A percentile compares a stretch with the other conserved stretches of the same genome.
phyloP scores from a whole-genome alignment of 2,329 filamentous ascomycete species.

The Penicillium sp. region DNA sequence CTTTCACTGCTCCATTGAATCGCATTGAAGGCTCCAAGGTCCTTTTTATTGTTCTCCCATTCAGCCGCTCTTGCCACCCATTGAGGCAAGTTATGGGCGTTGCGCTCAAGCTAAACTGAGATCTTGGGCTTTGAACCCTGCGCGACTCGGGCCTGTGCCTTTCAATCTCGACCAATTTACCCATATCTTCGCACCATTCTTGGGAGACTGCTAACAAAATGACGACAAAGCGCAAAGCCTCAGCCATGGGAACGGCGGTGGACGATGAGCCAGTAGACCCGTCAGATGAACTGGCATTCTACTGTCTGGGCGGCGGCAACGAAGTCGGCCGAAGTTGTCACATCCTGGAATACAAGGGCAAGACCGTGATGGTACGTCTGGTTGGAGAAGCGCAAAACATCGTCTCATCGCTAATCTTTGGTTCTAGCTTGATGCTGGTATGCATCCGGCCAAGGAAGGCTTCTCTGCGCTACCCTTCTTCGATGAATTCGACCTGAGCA shows the following conservation, averaged over 20 bases:
- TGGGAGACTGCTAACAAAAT: slow-evolving; percentile 51
- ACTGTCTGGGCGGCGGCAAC: slow-evolving; percentile 91
- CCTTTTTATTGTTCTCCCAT: not conserved
- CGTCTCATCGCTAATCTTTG: slow-evolving; percentile 9
- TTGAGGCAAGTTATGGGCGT: slow-evolving; percentile 10
- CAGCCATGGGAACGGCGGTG: slow-evolving; percentile 65
- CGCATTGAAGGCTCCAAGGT: not conserved
- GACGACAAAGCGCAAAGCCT: slow-evolving; percentile 91
- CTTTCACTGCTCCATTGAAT: slow-evolving; percentile 2
- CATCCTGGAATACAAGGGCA: slow-evolving; percentile 98
- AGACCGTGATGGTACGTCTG: slow-evolving; percentile 87
- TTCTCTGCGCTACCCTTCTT: slow-evolving; percentile 94
- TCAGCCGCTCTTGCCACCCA: not conserved
- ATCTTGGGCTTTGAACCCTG: not conserved
- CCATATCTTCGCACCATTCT: not conserved
- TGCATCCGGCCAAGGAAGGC: slow-evolving; percentile 95
- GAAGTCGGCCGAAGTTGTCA: slow-evolving; percentile 97
- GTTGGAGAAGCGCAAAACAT: not conserved
- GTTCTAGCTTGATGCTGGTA: slow-evolving; percentile 85
- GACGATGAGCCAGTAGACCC: slow-evolving; percentile 89
- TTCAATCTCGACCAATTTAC: not conserved
- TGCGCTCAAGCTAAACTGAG: slow-evolving; percentile 6
- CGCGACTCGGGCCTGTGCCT: slow-evolving; percentile 5
- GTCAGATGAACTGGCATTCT: slow-evolving; percentile 89
- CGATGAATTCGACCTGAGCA: slow-evolving; percentile 97